Conservation (phyloP, 345 rosid species). For the Ceriops tagal region DNA sequence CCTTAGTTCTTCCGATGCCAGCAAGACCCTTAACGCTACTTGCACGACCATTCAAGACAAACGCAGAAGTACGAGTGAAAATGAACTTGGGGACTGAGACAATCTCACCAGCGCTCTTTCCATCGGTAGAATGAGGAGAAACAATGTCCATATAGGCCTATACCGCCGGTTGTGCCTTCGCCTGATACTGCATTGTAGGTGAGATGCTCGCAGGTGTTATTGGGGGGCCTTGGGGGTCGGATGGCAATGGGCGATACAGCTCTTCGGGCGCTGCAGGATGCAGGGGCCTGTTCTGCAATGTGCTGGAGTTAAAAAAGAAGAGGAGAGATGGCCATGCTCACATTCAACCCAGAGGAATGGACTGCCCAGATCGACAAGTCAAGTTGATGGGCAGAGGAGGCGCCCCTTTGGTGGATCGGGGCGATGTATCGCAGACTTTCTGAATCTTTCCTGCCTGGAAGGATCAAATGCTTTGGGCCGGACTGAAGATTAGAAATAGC, state of each 20-base stretch:
- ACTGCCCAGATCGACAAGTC: conserved; percentile 59
- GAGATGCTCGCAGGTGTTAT: conserved; percentile 42
- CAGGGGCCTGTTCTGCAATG: conserved; percentile 56
- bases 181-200: conserved; percentile 47
- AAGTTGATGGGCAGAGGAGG: conserved; percentile 44
- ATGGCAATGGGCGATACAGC: conserved; percentile 39
- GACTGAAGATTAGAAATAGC: conserved; percentile 27
- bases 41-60: conserved; percentile 48
- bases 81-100: conserved; percentile 31
- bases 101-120: conserved; percentile 46
- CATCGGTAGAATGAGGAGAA: conserved; percentile 54
- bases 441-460: conserved; percentile 54
- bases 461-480: conserved; percentile 52
- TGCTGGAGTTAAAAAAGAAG: conserved; percentile 45
- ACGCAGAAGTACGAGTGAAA: conserved; percentile 42
- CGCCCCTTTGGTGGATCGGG: conserved; percentile 46
- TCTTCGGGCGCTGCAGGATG: conserved; percentile 31
- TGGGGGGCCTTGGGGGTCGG: conserved; percentile 46
- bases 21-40: conserved; percentile 51
- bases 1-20: conserved; percentile 51
- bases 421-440: conserved; percentile 55
- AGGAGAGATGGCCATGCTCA: conserved; percentile 44
- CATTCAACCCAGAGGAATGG: conserved; percentile 57
- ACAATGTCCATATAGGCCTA: conserved; percentile 41
- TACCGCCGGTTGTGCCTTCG: conserved; percentile 42